Evolutionary conservation across 2,329 filamentous ascomycete genomes (phyloP).

Genomic region (Fusarium citri): DNA sequence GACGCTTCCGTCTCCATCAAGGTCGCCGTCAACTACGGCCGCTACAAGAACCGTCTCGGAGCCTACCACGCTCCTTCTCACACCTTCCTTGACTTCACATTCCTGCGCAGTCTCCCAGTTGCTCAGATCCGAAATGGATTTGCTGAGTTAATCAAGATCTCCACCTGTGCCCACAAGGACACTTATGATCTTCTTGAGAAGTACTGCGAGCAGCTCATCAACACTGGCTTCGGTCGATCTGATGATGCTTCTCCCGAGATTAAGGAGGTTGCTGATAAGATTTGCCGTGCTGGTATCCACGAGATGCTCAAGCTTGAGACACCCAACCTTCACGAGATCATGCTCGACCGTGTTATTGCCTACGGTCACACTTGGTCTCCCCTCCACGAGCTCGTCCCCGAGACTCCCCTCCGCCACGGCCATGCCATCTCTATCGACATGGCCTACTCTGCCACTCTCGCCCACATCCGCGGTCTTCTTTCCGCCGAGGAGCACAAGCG

Average conservation of each 20-base stretch:
- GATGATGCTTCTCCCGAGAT: slow-evolving; percentile 68
- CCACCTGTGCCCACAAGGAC: slow-evolving; percentile 72
- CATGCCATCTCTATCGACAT: slow-evolving; percentile 82
- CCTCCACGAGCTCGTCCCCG: slow-evolving; percentile 75
- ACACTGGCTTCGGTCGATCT: slow-evolving; percentile 71
- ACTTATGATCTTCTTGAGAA: slow-evolving; percentile 77
- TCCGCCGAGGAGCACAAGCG: slow-evolving; percentile 69
- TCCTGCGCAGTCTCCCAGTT: slow-evolving; percentile 74
- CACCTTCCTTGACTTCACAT: slow-evolving; percentile 79
- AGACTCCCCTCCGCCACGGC: slow-evolving; percentile 76
- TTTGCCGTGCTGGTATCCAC: slow-evolving; percentile 75
- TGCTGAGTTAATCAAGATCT: slow-evolving; percentile 81
- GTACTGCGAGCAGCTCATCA: slow-evolving; percentile 75
- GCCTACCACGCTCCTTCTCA: slow-evolving; percentile 79
- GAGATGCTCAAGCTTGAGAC: slow-evolving; percentile 81
- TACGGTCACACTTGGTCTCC: slow-evolving; percentile 83
- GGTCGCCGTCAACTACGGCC: slow-evolving; percentile 81
- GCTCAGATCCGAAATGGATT: slow-evolving; percentile 80
- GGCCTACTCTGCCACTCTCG: slow-evolving; percentile 78
- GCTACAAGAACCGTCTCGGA: slow-evolving; percentile 80
- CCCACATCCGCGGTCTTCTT: slow-evolving; percentile 71
- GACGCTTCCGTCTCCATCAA: slow-evolving; percentile 82
- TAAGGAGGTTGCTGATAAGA: slow-evolving; percentile 70
- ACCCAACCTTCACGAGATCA: slow-evolving; percentile 79
- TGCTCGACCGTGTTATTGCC: slow-evolving; percentile 77